These are phyloP conservation scores for Sphaerostilbella broomeana DNA, from an alignment of 2,329 filamentous ascomycete genomes.

Conservation along the genomic window DNA sequence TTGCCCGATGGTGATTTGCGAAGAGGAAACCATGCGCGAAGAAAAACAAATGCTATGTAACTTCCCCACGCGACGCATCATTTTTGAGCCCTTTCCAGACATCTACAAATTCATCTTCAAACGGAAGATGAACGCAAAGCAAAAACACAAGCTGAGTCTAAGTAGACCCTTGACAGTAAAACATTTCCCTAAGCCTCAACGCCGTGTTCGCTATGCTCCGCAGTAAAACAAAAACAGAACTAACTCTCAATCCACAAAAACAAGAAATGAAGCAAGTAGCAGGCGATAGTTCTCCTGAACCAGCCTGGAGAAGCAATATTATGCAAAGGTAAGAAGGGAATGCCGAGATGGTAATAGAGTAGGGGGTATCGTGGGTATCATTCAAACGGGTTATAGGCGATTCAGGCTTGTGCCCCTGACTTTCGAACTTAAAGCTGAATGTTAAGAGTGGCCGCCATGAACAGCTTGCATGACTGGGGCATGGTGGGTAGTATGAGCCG, in stretches of 20 bases:
- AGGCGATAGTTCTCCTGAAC: conserved; percentile 4
- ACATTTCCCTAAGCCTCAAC: conserved; percentile 24
- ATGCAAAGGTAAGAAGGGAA: neutral
- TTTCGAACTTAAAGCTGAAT: conserved; percentile 2
- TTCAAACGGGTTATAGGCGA: conserved; percentile 18
- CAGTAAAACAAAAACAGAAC: conserved; percentile 17
- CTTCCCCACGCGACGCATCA: conserved; percentile 5
- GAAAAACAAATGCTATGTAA: conserved; percentile 6
- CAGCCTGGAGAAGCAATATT: conserved; percentile 11
- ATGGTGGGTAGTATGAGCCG: conserved; percentile 27
- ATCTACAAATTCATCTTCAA: conserved; percentile 3
- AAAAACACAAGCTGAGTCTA: conserved; percentile 4
- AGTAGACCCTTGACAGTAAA: conserved; percentile 15
- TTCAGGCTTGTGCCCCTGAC: neutral
- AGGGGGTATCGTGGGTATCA: conserved; percentile 23
- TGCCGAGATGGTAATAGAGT: neutral
- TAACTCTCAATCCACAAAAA: conserved; percentile 17
- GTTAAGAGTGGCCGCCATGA: conserved; percentile 47
- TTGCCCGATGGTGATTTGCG: neutral
- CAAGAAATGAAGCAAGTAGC: conserved; percentile 17
- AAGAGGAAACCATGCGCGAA: conserved; percentile 1
- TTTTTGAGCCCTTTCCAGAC: conserved; percentile 7
- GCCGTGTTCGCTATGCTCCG: conserved; percentile 37
- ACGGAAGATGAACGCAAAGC: conserved; percentile 1
- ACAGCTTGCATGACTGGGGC: conserved; percentile 39